Evolutionary conservation across 495 filamentous ascomycete species (phyloP).

Genomic region (Aspergillus kassunensis): DNA sequence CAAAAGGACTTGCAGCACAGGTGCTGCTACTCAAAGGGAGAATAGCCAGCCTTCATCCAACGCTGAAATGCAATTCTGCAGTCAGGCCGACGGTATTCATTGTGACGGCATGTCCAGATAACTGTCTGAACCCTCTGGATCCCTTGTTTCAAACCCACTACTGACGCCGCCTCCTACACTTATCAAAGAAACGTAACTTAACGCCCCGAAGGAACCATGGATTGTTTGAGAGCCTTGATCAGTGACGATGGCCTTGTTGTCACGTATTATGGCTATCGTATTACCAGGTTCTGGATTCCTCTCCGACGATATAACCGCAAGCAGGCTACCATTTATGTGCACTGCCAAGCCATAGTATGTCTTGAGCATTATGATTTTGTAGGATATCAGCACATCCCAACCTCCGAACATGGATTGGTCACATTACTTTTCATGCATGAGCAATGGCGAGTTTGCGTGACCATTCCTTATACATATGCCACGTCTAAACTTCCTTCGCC

Average conservation of each 20-base stretch:
- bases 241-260: background rate
- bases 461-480: background rate
- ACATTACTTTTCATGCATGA: background rate
- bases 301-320: background rate
- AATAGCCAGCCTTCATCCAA: too few species aligned
- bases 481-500: background rate
- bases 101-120: too few species aligned
- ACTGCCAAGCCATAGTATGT: background rate
- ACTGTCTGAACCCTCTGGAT: too few species aligned
- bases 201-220: too few species aligned
- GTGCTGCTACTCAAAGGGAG: too few species aligned
- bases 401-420: background rate
- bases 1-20: too few species aligned
- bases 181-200: too few species aligned
- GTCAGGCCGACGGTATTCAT: too few species aligned
- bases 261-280: background rate
- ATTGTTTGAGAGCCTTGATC: too few species aligned
- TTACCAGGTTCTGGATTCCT: background rate
- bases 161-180: too few species aligned
- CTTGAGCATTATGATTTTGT: background rate
- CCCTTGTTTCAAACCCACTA: too few species aligned
- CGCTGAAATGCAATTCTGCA: too few species aligned
- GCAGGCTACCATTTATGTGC: background rate
- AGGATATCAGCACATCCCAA: background rate
- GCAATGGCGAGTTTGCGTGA: background rate